Conservation (phyloP, 1,284 basidiomycete species). For the Sanguinoderma infundibulare region DNA sequence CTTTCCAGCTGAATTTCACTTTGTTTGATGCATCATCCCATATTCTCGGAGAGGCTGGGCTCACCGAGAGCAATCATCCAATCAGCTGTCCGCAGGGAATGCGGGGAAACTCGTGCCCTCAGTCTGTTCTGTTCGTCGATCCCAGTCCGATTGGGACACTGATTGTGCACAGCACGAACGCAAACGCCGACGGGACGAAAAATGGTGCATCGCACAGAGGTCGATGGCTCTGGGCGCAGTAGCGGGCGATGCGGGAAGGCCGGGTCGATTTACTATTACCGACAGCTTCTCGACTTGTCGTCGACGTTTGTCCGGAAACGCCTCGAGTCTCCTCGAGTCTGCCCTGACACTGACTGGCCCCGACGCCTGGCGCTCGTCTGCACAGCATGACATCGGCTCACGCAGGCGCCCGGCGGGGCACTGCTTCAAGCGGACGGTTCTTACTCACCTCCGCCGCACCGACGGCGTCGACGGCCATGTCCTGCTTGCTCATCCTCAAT, state of each 20-base stretch:
- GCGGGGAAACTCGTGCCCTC: no score
- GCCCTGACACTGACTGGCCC: neutral
- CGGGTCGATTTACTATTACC: neutral
- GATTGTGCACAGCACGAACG: neutral
- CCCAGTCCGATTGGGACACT: neutral
- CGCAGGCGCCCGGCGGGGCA: neutral
- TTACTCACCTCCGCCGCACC: conserved; percentile 13
- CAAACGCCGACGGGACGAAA: neutral
- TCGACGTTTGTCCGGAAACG: neutral
- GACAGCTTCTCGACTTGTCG: neutral
- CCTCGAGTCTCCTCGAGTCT: neutral
- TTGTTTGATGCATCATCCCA: neutral
- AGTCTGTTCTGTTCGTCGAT: neutral
- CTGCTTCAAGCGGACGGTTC: conserved; percentile 12
- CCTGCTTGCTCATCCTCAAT: conserved; percentile 11
- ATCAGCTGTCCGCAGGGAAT: neutral
- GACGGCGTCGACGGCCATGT: neutral
- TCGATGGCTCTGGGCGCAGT: neutral
- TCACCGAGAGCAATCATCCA: neutral
- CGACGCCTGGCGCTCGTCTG: neutral
- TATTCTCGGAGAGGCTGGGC: neutral
- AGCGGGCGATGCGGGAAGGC: neutral
- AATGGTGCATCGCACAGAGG: neutral
- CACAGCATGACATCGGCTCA: conserved; percentile 1
- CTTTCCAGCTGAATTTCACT: conserved; percentile 1